A percentile compares a stretch with the other conserved stretches of the same genome.
Conservation (phyloP, 2,329 filamentous ascomycete species). For the Penicillium sp. region DNA sequence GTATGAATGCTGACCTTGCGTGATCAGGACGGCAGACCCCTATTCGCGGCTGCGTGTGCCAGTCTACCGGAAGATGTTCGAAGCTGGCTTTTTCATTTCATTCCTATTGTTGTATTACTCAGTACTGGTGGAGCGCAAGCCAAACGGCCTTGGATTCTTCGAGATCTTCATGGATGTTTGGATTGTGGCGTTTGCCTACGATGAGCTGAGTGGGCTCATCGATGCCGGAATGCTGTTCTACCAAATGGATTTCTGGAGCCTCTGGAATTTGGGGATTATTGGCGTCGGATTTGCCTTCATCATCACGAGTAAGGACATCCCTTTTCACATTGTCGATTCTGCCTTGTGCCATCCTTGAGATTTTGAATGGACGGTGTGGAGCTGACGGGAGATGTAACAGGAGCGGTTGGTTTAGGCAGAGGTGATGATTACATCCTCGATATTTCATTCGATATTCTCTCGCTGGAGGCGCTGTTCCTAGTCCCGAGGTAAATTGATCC, state of each 20-base stretch:
- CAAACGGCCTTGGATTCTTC: slow-evolving; percentile 64
- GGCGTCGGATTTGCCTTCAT: slow-evolving; percentile 71
- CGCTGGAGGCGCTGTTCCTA: slow-evolving; percentile 85
- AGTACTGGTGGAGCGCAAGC: slow-evolving; percentile 75
- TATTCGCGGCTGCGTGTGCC: slow-evolving; percentile 78
- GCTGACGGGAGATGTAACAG: slow-evolving; percentile 43
- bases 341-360: slow-evolving; percentile 23
- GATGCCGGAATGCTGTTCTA: slow-evolving; percentile 89
- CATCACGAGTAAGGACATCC: slow-evolving; percentile 63
- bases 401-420: slow-evolving; percentile 66
- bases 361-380: background rate
- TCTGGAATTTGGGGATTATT: slow-evolving; percentile 75
- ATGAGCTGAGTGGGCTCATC: slow-evolving; percentile 80
- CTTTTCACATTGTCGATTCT: slow-evolving; percentile 12
- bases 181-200: slow-evolving; percentile 85
- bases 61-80: slow-evolving; percentile 80
- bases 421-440: slow-evolving; percentile 67
- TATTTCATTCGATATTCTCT: slow-evolving; percentile 83
- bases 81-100: slow-evolving; percentile 75
- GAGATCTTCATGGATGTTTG: slow-evolving; percentile 80
- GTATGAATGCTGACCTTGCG: slow-evolving; percentile 25
- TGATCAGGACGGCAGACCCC: slow-evolving; percentile 61
- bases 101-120: slow-evolving; percentile 82
- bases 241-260: slow-evolving; percentile 77
- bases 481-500: slow-evolving; percentile 62